Evolutionary conservation across 129 eudicot species (phyloP), one percentile per base, ranked within the genome.

Genomic region (Kitagawia praeruptora): DNA sequence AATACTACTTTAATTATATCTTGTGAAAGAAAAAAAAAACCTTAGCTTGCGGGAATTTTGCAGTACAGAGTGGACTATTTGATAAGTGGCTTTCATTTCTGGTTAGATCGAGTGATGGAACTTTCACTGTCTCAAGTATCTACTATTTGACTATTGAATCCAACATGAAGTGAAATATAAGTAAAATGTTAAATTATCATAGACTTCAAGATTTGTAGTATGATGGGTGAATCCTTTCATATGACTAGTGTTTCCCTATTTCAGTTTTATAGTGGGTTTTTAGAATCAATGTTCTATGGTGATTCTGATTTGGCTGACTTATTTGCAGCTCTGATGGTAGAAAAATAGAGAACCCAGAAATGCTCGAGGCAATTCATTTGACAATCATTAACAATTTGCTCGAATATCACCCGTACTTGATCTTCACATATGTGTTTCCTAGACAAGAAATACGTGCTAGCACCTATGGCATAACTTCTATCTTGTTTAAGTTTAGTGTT

Each of bases 351-450:
- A 97, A 91, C 63, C 96, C 97, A 13, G 98, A 93, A 84, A 75
- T 93, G 87, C 90, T 93, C 48, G 97, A 93, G 90, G 89, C 97
- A 13, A 93, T 93, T 84, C 98, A 97, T 77, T 84, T 93, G 89
- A 93, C 97, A 51, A 89, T 93, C 70, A 91, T 93, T 45, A 89
- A 86, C 92, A 91, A 91, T 82, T 70, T 94, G 85, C 93, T 92
- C 38, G 81, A 90, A 80, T 95, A 87, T 86, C 98, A 95, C 82
- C 98, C 98, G 87, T 97, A 31, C 34, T 31, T 31, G n/a, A n/a
- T n/a, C n/a, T n/a, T n/a, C n/a, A n/a, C n/a, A n/a, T n/a, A n/a
- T n/a, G n/a, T n/a, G n/a, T n/a, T n/a, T n/a, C n/a, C n/a, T n/a
- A n/a, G n/a, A n/a, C n/a, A n/a, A n/a, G n/a, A n/a, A n/a, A n/a